A percentile compares a stretch with the other conserved stretches of the same genome.
Conservation (phyloP, 78 protist genomes). For the Mastigamoeba balamuthi region DNA sequence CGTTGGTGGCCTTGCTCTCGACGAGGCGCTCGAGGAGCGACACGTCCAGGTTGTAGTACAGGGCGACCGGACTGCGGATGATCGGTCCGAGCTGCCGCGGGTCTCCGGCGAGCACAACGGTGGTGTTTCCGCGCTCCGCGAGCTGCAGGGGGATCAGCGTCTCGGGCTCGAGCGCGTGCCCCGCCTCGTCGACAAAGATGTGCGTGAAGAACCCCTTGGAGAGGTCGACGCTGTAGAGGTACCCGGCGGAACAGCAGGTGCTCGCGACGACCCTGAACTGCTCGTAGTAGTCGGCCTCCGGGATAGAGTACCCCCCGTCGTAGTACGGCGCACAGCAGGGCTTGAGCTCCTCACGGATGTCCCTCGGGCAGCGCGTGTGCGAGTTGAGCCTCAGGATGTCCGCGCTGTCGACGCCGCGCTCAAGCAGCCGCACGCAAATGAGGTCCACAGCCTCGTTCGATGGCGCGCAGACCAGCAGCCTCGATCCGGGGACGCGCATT, state of each 20-base stretch:
- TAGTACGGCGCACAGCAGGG: background rate
- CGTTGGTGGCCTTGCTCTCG: background rate
- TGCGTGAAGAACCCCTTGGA: background rate
- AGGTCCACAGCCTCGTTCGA: background rate
- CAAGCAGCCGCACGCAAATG: background rate
- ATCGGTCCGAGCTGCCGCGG: conserved; percentile 8
- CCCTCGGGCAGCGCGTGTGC: background rate
- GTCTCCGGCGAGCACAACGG: conserved; percentile 1
- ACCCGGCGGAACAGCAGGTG: background rate
- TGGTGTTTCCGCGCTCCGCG: background rate
- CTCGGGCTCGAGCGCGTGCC: conserved; percentile 19
- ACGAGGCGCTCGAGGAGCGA: background rate
- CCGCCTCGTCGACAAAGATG: conserved; percentile 7
- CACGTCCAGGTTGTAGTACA: background rate
- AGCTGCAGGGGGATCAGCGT: background rate
- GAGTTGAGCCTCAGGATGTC: background rate
- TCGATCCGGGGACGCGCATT: background rate
- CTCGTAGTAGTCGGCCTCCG: background rate
- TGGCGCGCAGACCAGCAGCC: background rate
- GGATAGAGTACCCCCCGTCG: background rate
- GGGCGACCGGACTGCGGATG: background rate
- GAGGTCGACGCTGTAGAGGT: background rate
- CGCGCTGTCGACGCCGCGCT: background rate
- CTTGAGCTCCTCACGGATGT: background rate
- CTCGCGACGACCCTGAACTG: background rate